phyloP scores from a whole-genome alignment of 2,329 filamentous ascomycete genomes.

The Nemania diffusa region DNA sequence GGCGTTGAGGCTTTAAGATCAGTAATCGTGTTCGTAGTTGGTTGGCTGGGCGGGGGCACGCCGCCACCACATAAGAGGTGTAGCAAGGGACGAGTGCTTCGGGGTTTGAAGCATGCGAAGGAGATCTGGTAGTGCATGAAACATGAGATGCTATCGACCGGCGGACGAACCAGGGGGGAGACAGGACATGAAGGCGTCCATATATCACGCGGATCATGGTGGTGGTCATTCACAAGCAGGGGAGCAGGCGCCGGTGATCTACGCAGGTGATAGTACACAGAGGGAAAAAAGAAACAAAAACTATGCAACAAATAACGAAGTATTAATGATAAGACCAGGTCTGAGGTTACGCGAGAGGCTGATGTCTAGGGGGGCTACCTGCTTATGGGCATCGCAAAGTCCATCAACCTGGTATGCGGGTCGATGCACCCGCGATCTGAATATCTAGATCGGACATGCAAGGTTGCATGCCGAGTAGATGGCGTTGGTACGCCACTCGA shows the following conservation, averaged over 20 bases:
- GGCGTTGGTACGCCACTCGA: slow-evolving; percentile 16
- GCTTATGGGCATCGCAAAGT: slow-evolving; percentile 8
- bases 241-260: slow-evolving; percentile 12
- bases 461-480: slow-evolving; percentile 29
- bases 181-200: slow-evolving; percentile 10
- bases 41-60: slow-evolving; percentile 33
- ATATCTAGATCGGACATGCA: slow-evolving; percentile 32
- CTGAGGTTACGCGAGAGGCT: slow-evolving; percentile 35
- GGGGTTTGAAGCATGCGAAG: slow-evolving; percentile 10
- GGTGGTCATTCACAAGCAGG: slow-evolving; percentile 18
- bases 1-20: slow-evolving; percentile 32
- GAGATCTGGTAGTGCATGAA: slow-evolving; percentile 21
- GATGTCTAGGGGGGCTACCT: slow-evolving; percentile 19
- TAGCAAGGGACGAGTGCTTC: slow-evolving; percentile 30
- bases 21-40: slow-evolving; percentile 34
- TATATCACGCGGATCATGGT: slow-evolving; percentile 7
- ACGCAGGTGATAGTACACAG: slow-evolving; percentile 18
- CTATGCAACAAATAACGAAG: slow-evolving; percentile 23
- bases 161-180: not conserved
- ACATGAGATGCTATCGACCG: slow-evolving; percentile 20
- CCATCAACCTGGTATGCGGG: slow-evolving; percentile 36
- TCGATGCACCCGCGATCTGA: slow-evolving; percentile 36
- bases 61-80: slow-evolving; percentile 27
- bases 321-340: slow-evolving; percentile 39
- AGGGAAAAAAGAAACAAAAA: slow-evolving; percentile 34